These are phyloP conservation scores for Colletotrichum tropicale DNA, from an alignment of 2,329 filamentous ascomycete genomes.

Conservation along the genomic window DNA sequence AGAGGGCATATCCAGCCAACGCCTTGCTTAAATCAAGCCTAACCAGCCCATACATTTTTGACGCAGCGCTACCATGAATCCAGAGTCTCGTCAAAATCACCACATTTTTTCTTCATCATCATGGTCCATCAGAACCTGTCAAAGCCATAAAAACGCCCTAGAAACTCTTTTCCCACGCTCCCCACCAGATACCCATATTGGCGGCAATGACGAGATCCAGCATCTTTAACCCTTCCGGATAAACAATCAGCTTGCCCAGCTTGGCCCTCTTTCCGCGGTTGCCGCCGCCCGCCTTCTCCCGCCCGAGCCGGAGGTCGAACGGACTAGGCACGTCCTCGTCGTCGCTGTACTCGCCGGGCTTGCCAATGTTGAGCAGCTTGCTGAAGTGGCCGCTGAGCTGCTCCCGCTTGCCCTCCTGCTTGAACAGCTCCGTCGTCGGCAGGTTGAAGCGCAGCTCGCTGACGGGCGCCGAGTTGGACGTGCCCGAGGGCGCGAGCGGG, in stretches of 20 bases:
- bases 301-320: constrained; percentile 77
- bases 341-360: constrained; percentile 30
- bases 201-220: constrained; percentile 89
- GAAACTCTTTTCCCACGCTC: constrained; percentile 72
- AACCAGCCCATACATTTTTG: background rate
- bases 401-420: constrained; percentile 32
- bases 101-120: background rate
- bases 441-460: constrained; percentile 93
- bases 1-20: background rate
- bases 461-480: constrained; percentile 48
- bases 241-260: constrained; percentile 88
- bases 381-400: constrained; percentile 46
- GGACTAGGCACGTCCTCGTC: constrained; percentile 44
- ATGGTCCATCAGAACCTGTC: background rate
- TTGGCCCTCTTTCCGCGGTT: constrained; percentile 87
- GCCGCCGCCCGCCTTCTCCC: constrained; percentile 85
- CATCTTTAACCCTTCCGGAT: constrained; percentile 94
- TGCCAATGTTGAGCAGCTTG: constrained; percentile 39
- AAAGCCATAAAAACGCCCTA: constrained; percentile 5
- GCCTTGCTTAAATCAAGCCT: constrained; percentile 6
- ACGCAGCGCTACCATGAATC: background rate
- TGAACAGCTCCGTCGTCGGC: constrained; percentile 61
- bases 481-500: constrained; percentile 30
- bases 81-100: background rate
- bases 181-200: constrained; percentile 95